Conservation (phyloP, 257 asterid species). For the Jacaranda copaia region DNA sequence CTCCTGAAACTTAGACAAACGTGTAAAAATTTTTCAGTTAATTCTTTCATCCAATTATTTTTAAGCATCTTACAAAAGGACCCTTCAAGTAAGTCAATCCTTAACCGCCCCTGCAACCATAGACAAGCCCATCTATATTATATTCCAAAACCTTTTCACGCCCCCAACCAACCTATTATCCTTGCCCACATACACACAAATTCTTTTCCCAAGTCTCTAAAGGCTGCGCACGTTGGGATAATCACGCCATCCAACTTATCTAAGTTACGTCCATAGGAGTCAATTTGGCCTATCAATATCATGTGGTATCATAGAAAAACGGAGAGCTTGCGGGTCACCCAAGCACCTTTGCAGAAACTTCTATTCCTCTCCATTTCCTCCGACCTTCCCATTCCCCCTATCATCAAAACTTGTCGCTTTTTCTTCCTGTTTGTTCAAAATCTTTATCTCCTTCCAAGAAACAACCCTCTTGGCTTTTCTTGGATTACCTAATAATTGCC, state of each 20-base stretch:
- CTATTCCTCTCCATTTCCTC: slow-evolving; percentile 47
- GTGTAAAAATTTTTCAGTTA: too few relatives aligned
- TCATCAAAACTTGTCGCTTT: slow-evolving; percentile 25
- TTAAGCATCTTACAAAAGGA: background rate
- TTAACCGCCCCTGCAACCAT: slow-evolving; percentile 33
- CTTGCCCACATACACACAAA: slow-evolving; percentile 3
- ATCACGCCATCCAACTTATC: background rate
- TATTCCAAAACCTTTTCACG: too few relatives aligned
- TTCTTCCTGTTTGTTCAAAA: slow-evolving; percentile 28
- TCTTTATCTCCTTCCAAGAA: slow-evolving; percentile 59
- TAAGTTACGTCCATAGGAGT: background rate
- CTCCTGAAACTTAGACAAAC: too few relatives aligned
- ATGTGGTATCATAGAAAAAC: slow-evolving; percentile 23
- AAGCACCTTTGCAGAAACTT: slow-evolving; percentile 46
- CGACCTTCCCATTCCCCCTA: slow-evolving; percentile 47
- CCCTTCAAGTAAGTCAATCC: background rate
- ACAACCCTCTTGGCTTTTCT: slow-evolving; percentile 32
- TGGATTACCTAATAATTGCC: slow-evolving; percentile 10
- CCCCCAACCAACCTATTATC: slow-evolving; percentile 32
- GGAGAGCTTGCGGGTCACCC: slow-evolving; percentile 44
- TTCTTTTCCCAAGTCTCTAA: slow-evolving; percentile 38
- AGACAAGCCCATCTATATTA: too few relatives aligned
- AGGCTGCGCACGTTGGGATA: slow-evolving; percentile 62
- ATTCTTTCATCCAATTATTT: too few relatives aligned
- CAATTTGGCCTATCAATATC: slow-evolving; percentile 20